A percentile compares a stretch with the other conserved stretches of the same genome.
Evolutionary conservation across 768 basidiomycete species (phyloP).

Genomic region (Suillus weaverae): DNA sequence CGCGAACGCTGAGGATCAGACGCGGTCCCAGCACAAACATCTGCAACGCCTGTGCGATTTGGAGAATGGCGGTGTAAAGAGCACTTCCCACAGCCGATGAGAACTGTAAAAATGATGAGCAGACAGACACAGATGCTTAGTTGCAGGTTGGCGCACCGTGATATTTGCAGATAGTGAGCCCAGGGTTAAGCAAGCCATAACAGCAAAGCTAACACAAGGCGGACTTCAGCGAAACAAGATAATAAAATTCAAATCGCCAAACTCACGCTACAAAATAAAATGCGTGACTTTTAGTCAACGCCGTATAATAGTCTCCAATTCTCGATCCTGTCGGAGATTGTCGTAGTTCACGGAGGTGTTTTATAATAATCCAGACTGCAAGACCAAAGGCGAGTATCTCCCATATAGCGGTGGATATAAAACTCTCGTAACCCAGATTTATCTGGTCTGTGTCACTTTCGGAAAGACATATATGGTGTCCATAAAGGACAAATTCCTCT

Average conservation of each 20-base stretch:
- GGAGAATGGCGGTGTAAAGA: accelerated
- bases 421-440: background rate
- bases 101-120: background rate
- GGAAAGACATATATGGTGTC: background rate
- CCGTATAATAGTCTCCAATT: background rate
- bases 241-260: background rate
- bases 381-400: background rate
- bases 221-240: background rate
- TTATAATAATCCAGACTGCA: background rate
- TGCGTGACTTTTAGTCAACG: background rate
- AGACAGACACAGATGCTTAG: background rate
- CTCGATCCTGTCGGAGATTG: background rate
- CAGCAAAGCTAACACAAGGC: background rate
- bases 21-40: background rate
- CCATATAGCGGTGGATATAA: background rate
- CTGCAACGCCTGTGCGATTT: background rate
- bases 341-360: background rate
- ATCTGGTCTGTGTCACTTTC: background rate
- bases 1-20: background rate
- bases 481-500: background rate
- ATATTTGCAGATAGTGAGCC: background rate
- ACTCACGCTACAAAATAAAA: background rate
- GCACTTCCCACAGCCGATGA: background rate
- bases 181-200: background rate
- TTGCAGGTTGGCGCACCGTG: background rate